phyloP scores from a whole-genome alignment of 805 yeast genomes.

The Saturnispora gosingensis region DNA sequence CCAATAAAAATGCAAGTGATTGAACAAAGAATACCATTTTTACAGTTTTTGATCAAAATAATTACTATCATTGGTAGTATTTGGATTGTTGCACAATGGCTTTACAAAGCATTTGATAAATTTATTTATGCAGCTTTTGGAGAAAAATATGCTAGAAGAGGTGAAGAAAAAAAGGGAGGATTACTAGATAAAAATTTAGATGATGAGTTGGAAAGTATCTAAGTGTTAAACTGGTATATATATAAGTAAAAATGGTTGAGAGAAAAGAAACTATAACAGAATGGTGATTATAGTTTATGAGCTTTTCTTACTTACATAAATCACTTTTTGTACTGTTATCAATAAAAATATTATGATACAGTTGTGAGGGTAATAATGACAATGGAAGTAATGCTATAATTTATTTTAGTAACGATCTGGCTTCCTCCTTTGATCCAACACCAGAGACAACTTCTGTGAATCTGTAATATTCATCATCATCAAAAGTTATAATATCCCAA shows the following conservation, averaged over 20 bases:
- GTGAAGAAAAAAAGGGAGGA: constrained; percentile 35
- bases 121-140: constrained; percentile 47
- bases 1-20: constrained; percentile 63
- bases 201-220: constrained; percentile 23
- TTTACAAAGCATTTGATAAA: constrained; percentile 48
- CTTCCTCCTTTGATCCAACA: constrained; percentile 13
- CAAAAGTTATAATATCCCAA: constrained; percentile 94
- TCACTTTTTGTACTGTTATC: background rate
- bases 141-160: constrained; percentile 40
- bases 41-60: constrained; percentile 66
- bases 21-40: constrained; percentile 68
- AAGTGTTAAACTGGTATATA: background rate
- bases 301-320: background rate
- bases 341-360: background rate
- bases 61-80: constrained; percentile 81
- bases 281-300: background rate
- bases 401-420: constrained; percentile 8
- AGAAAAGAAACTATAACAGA: background rate
- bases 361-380: background rate
- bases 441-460: constrained; percentile 22
- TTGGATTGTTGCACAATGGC: constrained; percentile 59
- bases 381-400: background rate
- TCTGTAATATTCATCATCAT: constrained; percentile 76
- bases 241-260: background rate
- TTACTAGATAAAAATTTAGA: constrained; percentile 23